Conservation (phyloP, 345 rosid genomes). For the Salix purpurea region DNA sequence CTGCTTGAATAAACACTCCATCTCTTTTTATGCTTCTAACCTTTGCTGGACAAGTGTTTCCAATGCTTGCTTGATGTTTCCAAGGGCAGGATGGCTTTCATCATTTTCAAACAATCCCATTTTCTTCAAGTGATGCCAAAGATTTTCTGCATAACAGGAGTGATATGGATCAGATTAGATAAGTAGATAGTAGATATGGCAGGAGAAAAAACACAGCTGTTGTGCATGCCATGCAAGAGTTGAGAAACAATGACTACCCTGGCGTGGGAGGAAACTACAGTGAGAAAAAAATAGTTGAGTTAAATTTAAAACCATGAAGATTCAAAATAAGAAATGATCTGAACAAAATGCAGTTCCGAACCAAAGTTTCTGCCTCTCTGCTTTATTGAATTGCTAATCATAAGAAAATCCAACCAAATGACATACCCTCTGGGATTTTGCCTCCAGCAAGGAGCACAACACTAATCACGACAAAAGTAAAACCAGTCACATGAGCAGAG, state of each 20-base stretch:
- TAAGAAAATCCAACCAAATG: background rate
- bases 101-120: slow-evolving; percentile 63
- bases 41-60: slow-evolving; percentile 85
- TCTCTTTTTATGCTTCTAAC: slow-evolving; percentile 29
- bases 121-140: slow-evolving; percentile 77
- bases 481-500: slow-evolving; percentile 55
- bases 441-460: slow-evolving; percentile 84
- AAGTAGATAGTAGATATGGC: background rate
- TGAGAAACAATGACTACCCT: background rate
- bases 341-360: background rate
- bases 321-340: background rate
- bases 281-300: too few species aligned
- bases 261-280: background rate
- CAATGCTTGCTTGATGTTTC: slow-evolving; percentile 66
- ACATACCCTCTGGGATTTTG: slow-evolving; percentile 69
- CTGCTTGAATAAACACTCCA: background rate
- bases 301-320: background rate
- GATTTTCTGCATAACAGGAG: slow-evolving; percentile 43
- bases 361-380: background rate
- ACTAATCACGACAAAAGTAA: slow-evolving; percentile 66
- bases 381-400: background rate
- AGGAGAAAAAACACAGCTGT: background rate
- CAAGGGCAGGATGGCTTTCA: slow-evolving; percentile 66
- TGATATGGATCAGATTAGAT: background rate
- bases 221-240: background rate